Evolutionary conservation across 345 rosid genomes (phyloP).

Genomic region (Linum tenue): DNA sequence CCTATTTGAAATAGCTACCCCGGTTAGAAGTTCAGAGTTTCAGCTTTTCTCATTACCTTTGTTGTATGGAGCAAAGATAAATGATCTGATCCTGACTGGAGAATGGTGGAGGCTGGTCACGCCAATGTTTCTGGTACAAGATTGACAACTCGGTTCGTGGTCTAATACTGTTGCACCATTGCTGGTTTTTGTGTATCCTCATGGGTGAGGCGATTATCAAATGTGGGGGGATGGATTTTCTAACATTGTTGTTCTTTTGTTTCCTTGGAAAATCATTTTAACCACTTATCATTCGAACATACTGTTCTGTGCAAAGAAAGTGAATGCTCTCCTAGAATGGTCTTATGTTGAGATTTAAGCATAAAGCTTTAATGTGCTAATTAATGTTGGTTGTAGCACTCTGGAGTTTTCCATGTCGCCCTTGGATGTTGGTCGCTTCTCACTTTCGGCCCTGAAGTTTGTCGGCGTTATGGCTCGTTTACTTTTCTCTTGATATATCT

Average conservation of each 20-base stretch:
- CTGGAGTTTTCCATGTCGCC: constrained; percentile 61
- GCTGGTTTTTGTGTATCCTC: background rate
- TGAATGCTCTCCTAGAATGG: background rate
- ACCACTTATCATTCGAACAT: no score
- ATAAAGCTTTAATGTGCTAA: background rate
- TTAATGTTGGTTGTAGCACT: constrained; percentile 44
- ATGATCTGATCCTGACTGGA: constrained; percentile 67
- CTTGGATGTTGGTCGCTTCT: constrained; percentile 78
- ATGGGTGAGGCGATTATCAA: background rate
- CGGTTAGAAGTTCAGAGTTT: constrained; percentile 51
- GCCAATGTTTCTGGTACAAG: constrained; percentile 99
- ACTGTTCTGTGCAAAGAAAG: background rate
- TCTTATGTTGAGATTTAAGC: background rate
- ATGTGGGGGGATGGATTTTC: no score
- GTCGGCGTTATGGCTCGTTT: constrained; percentile 63
- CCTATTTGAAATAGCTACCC: constrained; percentile 74
- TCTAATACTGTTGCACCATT: constrained; percentile 30
- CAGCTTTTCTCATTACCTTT: constrained; percentile 62
- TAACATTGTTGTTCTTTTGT: no score
- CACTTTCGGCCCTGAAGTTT: constrained; percentile 68
- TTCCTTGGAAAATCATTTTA: no score
- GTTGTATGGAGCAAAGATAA: constrained; percentile 81
- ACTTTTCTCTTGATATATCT: constrained; percentile 65
- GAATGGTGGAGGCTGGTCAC: constrained; percentile 99
- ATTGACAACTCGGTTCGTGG: constrained; percentile 75